phyloP scores from a whole-genome alignment of 2,329 filamentous ascomycete species.

The Alternaria burnsii region DNA sequence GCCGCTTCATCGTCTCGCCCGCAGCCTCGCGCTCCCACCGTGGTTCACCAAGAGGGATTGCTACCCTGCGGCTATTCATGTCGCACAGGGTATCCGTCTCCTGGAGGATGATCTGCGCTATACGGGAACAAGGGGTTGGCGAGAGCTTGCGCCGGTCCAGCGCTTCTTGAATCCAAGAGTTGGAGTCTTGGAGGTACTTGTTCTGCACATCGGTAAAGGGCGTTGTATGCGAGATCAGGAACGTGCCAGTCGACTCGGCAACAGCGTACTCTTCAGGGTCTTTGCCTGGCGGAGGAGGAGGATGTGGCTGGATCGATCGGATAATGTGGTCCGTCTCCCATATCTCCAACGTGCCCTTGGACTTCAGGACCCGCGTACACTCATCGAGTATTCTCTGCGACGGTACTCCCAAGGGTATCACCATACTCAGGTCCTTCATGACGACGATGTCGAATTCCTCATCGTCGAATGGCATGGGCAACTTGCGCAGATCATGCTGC shows the following conservation, averaged over 20 bases:
- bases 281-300: constrained; percentile 66
- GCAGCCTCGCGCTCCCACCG: constrained; percentile 83
- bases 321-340: constrained; percentile 91
- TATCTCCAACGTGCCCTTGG: constrained; percentile 82
- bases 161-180: constrained; percentile 79
- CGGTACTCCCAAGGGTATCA: constrained; percentile 65
- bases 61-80: constrained; percentile 77
- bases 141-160: constrained; percentile 75
- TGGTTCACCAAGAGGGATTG: constrained; percentile 85
- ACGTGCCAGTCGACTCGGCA: constrained; percentile 77
- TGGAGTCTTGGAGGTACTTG: constrained; percentile 82
- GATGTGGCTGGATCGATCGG: constrained; percentile 82
- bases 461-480: constrained; percentile 79
- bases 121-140: constrained; percentile 78
- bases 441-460: constrained; percentile 88
- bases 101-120: constrained; percentile 80
- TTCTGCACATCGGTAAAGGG: constrained; percentile 84
- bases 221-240: constrained; percentile 82
- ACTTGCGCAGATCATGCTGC: constrained; percentile 80
- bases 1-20: constrained; percentile 56
- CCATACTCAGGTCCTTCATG: constrained; percentile 81
- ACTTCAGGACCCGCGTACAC: constrained; percentile 76
- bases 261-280: constrained; percentile 70
- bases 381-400: constrained; percentile 72
- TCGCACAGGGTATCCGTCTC: constrained; percentile 77